Conservation (phyloP, 257 asterid genomes). For the Haberlea rhodopensis region DNA sequence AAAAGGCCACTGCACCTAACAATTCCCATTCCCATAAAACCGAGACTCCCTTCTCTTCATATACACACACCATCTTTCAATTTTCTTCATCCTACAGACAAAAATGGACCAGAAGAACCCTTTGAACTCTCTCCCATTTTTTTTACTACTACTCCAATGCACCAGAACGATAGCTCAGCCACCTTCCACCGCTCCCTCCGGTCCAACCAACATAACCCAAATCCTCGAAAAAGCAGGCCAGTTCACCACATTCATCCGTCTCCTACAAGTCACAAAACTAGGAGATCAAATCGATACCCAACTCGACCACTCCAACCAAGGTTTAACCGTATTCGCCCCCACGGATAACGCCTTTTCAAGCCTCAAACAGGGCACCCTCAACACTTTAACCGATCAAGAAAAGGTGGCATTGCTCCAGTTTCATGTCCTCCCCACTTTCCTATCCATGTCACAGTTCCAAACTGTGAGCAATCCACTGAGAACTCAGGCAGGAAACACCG, state of each 20-base stretch:
- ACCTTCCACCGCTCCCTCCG: constrained; percentile 46
- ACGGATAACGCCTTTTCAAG: constrained; percentile 41
- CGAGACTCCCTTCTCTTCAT: constrained; percentile 28
- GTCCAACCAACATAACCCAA: constrained; percentile 44
- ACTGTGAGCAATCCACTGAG: constrained; percentile 49
- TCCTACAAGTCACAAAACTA: constrained; percentile 47
- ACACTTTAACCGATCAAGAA: constrained; percentile 41
- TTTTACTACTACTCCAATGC: constrained; percentile 34
- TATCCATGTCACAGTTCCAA: constrained; percentile 43
- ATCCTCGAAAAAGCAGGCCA: constrained; percentile 52
- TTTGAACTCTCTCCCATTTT: constrained; percentile 22
- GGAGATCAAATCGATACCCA: constrained; percentile 39
- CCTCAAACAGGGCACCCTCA: constrained; percentile 44
- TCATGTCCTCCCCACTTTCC: constrained; percentile 40
- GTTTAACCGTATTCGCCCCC: constrained; percentile 50
- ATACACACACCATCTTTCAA: constrained; percentile 15
- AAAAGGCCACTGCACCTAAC: constrained; percentile 38
- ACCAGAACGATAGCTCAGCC: constrained; percentile 49
- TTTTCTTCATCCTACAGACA: not conserved
- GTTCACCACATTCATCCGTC: constrained; percentile 42
- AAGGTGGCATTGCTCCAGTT: constrained; percentile 44
- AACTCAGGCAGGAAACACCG: constrained; percentile 61
- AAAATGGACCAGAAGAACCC: constrained; percentile 33
- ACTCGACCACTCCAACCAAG: constrained; percentile 35
- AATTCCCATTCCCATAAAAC: constrained; percentile 36